Evolutionary conservation across 495 filamentous ascomycete species (phyloP).

Genomic region (Penicillium alfredii): DNA sequence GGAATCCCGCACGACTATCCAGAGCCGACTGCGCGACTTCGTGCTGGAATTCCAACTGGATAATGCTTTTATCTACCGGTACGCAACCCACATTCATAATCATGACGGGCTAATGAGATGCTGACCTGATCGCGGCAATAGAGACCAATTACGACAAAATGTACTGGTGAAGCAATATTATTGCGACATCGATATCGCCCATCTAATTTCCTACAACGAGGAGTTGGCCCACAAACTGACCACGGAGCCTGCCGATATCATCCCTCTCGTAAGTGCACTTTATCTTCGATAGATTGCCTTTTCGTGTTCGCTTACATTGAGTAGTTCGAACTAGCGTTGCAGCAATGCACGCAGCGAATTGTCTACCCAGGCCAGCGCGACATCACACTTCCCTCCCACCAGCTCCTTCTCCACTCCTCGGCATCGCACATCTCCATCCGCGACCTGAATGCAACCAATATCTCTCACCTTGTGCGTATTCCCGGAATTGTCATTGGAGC

Average conservation of each 20-base stretch:
- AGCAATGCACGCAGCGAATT: conserved; percentile 85
- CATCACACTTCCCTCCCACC: conserved; percentile 72
- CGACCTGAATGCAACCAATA: conserved; percentile 84
- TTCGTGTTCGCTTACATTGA: conserved; percentile 6
- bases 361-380: conserved; percentile 71
- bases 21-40: conserved; percentile 62
- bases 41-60: conserved; percentile 93
- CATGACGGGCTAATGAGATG: neutral
- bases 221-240: conserved; percentile 88
- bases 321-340: conserved; percentile 87
- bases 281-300: neutral
- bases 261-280: conserved; percentile 65
- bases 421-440: conserved; percentile 90
- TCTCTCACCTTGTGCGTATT: conserved; percentile 91
- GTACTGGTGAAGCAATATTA: conserved; percentile 91
- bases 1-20: conserved; percentile 51
- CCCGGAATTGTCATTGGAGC: conserved; percentile 98
- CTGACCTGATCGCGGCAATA: conserved; percentile 30
- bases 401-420: conserved; percentile 89
- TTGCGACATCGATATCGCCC: conserved; percentile 95
- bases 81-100: conserved; percentile 14
- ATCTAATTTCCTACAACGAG: conserved; percentile 95
- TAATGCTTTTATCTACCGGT: conserved; percentile 95
- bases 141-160: conserved; percentile 95
- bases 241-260: conserved; percentile 86